phyloP scores from a whole-genome alignment of 352 stramenopile species.

The Phytopythium aichiense region DNA sequence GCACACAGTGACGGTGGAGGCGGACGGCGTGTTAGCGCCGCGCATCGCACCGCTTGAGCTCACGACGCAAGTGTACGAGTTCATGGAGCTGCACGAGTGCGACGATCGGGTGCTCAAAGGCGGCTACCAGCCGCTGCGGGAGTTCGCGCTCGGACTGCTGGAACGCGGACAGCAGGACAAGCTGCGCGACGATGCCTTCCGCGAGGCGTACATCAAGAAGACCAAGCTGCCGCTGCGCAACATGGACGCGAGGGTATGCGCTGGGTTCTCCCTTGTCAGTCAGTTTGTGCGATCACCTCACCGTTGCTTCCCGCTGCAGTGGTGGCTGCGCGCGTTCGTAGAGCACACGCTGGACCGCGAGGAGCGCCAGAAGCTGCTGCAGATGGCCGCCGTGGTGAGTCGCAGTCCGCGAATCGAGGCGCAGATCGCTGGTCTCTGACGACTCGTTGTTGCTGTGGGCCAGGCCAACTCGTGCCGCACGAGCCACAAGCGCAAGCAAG shows the following conservation, averaged over 20 bases:
- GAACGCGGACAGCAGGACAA: constrained; percentile 36
- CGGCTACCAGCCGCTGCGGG: constrained; percentile 56
- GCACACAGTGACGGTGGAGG: constrained; percentile 58
- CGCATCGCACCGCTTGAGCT: constrained; percentile 54
- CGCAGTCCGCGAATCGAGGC: neutral
- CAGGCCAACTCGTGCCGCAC: constrained; percentile 45
- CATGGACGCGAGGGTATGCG: constrained; percentile 59
- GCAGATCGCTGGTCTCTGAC: neutral
- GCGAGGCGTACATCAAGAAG: constrained; percentile 43
- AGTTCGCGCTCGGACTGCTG: constrained; percentile 46
- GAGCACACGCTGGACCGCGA: constrained; percentile 68
- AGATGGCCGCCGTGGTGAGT: constrained; percentile 33
- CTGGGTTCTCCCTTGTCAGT: too few relatives aligned
- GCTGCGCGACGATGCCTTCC: constrained; percentile 55
- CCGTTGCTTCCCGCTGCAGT: constrained; percentile 23
- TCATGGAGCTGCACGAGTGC: constrained; percentile 77
- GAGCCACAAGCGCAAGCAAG: constrained; percentile 69
- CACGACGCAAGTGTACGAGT: constrained; percentile 68
- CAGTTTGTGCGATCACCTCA: neutral
- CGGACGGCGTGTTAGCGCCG: constrained; percentile 47
- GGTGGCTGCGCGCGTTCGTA: constrained; percentile 69
- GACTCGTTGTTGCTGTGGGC: neutral
- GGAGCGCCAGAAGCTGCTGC: constrained; percentile 46
- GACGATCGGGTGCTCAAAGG: constrained; percentile 23
- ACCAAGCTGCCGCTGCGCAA: constrained; percentile 63